These are phyloP conservation scores for Escallonia rubra DNA, from an alignment of 129 eudicot species.

Conservation along the genomic window DNA sequence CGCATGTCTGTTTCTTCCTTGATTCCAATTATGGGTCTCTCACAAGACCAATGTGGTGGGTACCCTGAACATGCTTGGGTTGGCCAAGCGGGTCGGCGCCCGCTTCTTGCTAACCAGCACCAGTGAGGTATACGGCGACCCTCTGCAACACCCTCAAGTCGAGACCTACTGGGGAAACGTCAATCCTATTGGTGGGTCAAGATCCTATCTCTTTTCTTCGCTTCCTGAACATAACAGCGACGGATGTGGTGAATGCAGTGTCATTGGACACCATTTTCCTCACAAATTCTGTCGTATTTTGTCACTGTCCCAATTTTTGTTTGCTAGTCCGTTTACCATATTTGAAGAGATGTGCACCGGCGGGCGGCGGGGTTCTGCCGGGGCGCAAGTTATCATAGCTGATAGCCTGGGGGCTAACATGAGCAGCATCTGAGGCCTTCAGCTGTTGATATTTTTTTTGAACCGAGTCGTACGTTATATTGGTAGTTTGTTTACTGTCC, in stretches of 20 bases:
- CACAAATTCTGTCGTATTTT: too few species aligned
- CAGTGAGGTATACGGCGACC: slow-evolving; percentile 94
- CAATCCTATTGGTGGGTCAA: slow-evolving; percentile 69
- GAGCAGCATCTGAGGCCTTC: slow-evolving; percentile 6
- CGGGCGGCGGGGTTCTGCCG: too few species aligned
- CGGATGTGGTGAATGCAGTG: too few species aligned
- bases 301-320: too few species aligned
- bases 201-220: not conserved
- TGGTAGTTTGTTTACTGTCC: not conserved
- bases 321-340: too few species aligned
- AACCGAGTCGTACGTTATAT: not conserved
- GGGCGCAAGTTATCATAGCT: slow-evolving; percentile 10
- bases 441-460: not conserved
- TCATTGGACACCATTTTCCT: too few species aligned
- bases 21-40: slow-evolving; percentile 13
- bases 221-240: not conserved
- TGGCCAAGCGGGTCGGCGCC: slow-evolving; percentile 90
- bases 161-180: slow-evolving; percentile 98
- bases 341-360: too few species aligned
- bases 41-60: slow-evolving; percentile 98
- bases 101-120: slow-evolving; percentile 86
- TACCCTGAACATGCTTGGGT: slow-evolving; percentile 84
- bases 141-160: slow-evolving; percentile 81
- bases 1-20: slow-evolving; percentile 25
- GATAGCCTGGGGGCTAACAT: not conserved